Base-by-base conservation (phyloP, 1,284 basidiomycete genomes). In the Naganishia albida region DNA sequence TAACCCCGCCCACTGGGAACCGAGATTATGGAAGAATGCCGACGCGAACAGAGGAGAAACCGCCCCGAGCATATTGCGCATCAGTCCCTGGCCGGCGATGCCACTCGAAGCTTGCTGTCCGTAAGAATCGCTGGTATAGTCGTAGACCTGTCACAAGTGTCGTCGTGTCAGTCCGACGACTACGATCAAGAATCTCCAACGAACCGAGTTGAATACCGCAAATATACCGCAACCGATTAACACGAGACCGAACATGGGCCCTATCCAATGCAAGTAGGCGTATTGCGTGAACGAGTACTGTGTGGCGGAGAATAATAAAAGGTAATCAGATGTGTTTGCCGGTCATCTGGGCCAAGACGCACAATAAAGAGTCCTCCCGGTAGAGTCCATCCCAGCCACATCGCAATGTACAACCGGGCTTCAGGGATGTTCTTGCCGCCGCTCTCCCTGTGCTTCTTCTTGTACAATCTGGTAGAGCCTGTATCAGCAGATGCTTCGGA, bases 261-360 rank as follows among this genome's bases (percentile, higher is more conserved):
- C 70, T 39, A 68, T 68, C 70, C 64, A 69, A 67, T 67, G 68
- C 3, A 73, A 56, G 43, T 66, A 63, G 1, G 39, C 63, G 63
- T 70, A 73, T 44, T 70, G 69, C 2, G 72, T 71, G 68, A 72
- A 73, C 0, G 71, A 68, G 62, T 72, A 73, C 69, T 72, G 34
- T 4, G 10, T 10, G 70, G 62, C 69, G 69, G 25, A 70, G 62
- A 26, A 67, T 63, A 28, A 66, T 53, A 20, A 6, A 10, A 34
- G 34, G 34, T 34, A 4, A 34, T 10, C 34, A 34, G n/a, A n/a
- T n/a, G n/a, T 34, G 34, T 34, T 10, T 34, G 10, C 34, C 34
- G 4, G 34, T 34, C 34, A 34, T 34, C 34, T 10, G 4, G 4
- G 34, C 34, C 34, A 34, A 34, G 34, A 34, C 50, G 43, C 26